These are phyloP conservation scores for Aspergillus sergii DNA, from an alignment of 2,329 filamentous ascomycete genomes.

Conservation along the genomic window DNA sequence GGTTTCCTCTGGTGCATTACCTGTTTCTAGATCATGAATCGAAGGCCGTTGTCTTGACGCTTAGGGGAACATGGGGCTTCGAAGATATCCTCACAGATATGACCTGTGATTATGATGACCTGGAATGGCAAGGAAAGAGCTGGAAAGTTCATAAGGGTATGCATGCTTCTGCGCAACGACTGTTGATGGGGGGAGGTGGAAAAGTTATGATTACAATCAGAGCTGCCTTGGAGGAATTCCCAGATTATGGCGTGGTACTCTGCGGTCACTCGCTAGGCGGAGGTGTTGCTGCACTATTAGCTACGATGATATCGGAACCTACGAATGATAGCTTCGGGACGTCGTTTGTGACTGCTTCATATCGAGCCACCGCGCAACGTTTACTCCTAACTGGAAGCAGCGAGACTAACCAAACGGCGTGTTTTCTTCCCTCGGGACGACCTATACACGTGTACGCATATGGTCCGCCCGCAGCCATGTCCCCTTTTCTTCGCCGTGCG, in stretches of 20 bases:
- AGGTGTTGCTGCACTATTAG: slow-evolving; percentile 69
- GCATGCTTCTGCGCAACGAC: slow-evolving; percentile 68
- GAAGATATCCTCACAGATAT: slow-evolving; percentile 74
- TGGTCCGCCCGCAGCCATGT: slow-evolving; percentile 73
- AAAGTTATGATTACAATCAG: slow-evolving; percentile 67
- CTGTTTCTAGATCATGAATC: slow-evolving; percentile 72
- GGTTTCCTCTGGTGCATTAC: slow-evolving; percentile 72
- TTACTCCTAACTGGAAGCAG: slow-evolving; percentile 37
- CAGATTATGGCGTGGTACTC: slow-evolving; percentile 69
- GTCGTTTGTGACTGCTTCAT: slow-evolving; percentile 64
- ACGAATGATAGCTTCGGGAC: slow-evolving; percentile 51
- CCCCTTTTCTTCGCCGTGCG: slow-evolving; percentile 66
- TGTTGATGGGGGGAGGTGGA: slow-evolving; percentile 69
- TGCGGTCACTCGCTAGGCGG: slow-evolving; percentile 72
- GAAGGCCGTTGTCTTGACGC: slow-evolving; percentile 71
- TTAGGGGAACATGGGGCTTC: slow-evolving; percentile 71
- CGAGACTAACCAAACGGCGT: slow-evolving; percentile 24
- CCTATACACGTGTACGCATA: slow-evolving; percentile 81
- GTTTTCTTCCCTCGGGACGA: slow-evolving; percentile 65
- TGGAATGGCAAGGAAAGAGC: slow-evolving; percentile 59
- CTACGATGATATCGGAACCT: slow-evolving; percentile 71
- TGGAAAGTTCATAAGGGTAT: slow-evolving; percentile 77
- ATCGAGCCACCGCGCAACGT: slow-evolving; percentile 38
- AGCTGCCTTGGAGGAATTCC: slow-evolving; percentile 66
- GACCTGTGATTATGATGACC: slow-evolving; percentile 71